Evolutionary conservation across 371 early-diverging fungal species (phyloP).

Genomic region (Umbelopsis sp.): DNA sequence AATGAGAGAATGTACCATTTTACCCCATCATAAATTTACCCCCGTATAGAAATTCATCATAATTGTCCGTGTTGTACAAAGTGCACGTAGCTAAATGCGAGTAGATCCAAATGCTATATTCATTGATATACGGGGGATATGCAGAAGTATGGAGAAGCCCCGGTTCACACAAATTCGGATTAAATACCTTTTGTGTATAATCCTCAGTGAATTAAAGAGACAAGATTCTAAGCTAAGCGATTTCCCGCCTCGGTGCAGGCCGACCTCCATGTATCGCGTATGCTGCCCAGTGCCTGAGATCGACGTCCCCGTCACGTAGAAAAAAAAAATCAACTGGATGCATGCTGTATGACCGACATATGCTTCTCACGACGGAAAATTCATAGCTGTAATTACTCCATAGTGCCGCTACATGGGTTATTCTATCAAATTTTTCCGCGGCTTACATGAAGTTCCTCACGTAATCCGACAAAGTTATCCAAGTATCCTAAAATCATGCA

Average conservation of each 20-base stretch:
- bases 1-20: too few species aligned
- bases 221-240: too few species aligned
- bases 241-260: too few species aligned
- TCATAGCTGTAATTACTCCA: background rate
- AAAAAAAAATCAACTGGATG: background rate
- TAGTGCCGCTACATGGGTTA: background rate
- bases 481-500: too few species aligned
- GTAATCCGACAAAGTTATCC: too few species aligned
- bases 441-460: background rate
- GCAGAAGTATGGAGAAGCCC: background rate
- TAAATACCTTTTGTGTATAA: background rate
- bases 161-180: background rate
- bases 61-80: slow-evolving; percentile 1
- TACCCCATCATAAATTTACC: background rate
- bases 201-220: too few species aligned
- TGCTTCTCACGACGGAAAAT: slow-evolving; percentile 1
- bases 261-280: too few species aligned
- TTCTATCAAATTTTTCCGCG: background rate
- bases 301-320: background rate
- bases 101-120: background rate
- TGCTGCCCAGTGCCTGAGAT: background rate
- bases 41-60: background rate
- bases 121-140: background rate
- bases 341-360: background rate
- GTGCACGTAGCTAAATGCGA: background rate